Percentiles rank a stretch among this genome's conserved stretches.
Evolutionary conservation across 371 early-diverging fungal species (phyloP).

Genomic region (Umbelopsis sp.): DNA sequence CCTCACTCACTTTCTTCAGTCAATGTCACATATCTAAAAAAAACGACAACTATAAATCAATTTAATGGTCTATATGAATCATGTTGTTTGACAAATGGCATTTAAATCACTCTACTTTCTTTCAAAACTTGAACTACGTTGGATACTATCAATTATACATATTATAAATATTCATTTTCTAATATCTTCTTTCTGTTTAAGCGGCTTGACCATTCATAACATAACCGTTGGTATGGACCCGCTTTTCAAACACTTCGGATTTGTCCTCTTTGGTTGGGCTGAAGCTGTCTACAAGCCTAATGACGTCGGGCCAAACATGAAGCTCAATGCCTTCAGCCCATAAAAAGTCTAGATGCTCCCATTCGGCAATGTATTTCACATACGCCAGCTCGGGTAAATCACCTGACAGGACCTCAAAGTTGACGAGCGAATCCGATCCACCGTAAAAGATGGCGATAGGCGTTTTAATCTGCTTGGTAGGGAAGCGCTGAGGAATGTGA

Average conservation of each 20-base stretch:
- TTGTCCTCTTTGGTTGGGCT: conserved; percentile 28
- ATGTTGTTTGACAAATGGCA: too few relatives aligned
- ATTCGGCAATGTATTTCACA: conserved; percentile 65
- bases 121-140: too few relatives aligned
- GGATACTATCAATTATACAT: too few relatives aligned
- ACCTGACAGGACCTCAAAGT: conserved; percentile 65
- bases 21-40: too few relatives aligned
- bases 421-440: conserved; percentile 82
- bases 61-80: too few relatives aligned
- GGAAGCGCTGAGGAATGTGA: conserved; percentile 67
- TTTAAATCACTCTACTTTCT: too few relatives aligned
- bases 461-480: conserved; percentile 83
- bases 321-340: conserved; percentile 71
- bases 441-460: conserved; percentile 93
- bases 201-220: background rate
- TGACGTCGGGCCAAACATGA: conserved; percentile 50
- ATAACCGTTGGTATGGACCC: background rate
- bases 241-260: background rate
- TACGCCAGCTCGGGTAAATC: conserved; percentile 65
- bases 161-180: background rate
- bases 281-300: conserved; percentile 41
- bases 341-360: conserved; percentile 83
- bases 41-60: too few relatives aligned
- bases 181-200: background rate
- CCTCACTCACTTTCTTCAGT: too few relatives aligned